These are phyloP conservation scores for Plenodomus lindquistii DNA, from an alignment of 2,329 filamentous ascomycete genomes.

Conservation along the genomic window DNA sequence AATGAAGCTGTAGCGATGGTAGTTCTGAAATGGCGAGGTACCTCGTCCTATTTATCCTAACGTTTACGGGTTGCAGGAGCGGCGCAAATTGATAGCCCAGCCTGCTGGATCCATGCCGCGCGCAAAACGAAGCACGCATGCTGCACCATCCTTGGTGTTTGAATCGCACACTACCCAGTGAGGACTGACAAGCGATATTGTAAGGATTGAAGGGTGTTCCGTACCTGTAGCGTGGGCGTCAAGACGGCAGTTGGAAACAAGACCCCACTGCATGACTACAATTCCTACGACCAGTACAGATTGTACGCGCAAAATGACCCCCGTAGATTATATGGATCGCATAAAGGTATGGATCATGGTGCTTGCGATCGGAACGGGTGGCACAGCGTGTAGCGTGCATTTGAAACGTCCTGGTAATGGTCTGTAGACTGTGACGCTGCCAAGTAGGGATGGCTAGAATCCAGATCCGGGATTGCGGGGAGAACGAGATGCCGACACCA, in stretches of 20 bases:
- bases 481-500: no score
- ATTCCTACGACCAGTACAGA: slow-evolving; percentile 4
- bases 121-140: slow-evolving; percentile 16
- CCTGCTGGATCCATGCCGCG: slow-evolving; percentile 16
- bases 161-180: slow-evolving; percentile 17
- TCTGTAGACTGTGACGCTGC: slow-evolving; percentile 14
- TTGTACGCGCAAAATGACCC: slow-evolving; percentile 6
- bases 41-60: slow-evolving; percentile 25
- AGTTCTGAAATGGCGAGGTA: slow-evolving; percentile 4
- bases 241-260: slow-evolving; percentile 11
- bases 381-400: slow-evolving; percentile 25
- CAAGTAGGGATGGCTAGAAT: no score
- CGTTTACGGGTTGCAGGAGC: slow-evolving; percentile 5
- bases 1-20: slow-evolving; percentile 33
- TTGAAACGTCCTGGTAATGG: slow-evolving; percentile 17
- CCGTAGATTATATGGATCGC: slow-evolving; percentile 5
- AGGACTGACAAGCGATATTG: slow-evolving; percentile 29
- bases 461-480: no score
- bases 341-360: slow-evolving; percentile 10
- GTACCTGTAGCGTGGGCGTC: slow-evolving; percentile 19
- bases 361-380: slow-evolving; percentile 9
- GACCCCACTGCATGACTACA: slow-evolving; percentile 9
- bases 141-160: slow-evolving; percentile 5
- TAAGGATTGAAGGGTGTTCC: slow-evolving; percentile 19
- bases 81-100: slow-evolving; percentile 11